Evolutionary conservation across 805 yeast species (phyloP).

Genomic region (Wickerhamiella dianesei): DNA sequence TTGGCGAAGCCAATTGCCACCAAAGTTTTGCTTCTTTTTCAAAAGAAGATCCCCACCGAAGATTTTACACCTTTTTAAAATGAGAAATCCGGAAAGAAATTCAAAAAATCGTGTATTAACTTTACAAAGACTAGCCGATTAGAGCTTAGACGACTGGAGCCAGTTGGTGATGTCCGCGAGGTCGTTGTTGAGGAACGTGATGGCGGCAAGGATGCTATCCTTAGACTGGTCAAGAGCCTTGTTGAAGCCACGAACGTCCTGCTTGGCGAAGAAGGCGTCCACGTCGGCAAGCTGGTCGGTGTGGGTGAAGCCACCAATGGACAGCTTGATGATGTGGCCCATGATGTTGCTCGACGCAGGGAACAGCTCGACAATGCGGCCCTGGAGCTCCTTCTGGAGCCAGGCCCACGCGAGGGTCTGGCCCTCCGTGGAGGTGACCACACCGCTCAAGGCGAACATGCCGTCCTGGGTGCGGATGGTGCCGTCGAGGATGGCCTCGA

Average conservation of each 20-base stretch:
- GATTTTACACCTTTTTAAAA: too few species aligned
- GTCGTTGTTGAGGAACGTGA: conserved; percentile 35
- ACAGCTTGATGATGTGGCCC: conserved; percentile 53
- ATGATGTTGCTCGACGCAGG: conserved; percentile 77
- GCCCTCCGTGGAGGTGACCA: conserved; percentile 52
- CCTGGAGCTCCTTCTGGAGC: conserved; percentile 60
- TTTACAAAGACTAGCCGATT: not conserved
- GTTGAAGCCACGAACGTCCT: conserved; percentile 43
- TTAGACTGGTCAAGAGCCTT: conserved; percentile 42
- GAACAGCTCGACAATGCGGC: conserved; percentile 43
- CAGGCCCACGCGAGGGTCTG: conserved; percentile 59
- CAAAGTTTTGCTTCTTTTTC: too few species aligned
- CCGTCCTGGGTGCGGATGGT: conserved; percentile 55
- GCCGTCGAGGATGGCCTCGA: conserved; percentile 44
- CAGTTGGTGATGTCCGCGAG: conserved; percentile 18
- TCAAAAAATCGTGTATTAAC: too few species aligned
- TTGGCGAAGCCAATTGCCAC: too few species aligned
- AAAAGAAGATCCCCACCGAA: too few species aligned
- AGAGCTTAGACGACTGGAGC: conserved; percentile 14
- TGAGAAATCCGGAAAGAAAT: too few species aligned
- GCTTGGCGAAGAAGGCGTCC: conserved; percentile 34
- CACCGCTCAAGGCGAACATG: conserved; percentile 62
- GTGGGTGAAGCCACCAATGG: conserved; percentile 50
- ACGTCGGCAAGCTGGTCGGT: conserved; percentile 40
- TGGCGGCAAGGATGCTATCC: conserved; percentile 39